Base-by-base conservation (phyloP, 768 basidiomycete genomes). In the Sarcodon aspratus region DNA sequence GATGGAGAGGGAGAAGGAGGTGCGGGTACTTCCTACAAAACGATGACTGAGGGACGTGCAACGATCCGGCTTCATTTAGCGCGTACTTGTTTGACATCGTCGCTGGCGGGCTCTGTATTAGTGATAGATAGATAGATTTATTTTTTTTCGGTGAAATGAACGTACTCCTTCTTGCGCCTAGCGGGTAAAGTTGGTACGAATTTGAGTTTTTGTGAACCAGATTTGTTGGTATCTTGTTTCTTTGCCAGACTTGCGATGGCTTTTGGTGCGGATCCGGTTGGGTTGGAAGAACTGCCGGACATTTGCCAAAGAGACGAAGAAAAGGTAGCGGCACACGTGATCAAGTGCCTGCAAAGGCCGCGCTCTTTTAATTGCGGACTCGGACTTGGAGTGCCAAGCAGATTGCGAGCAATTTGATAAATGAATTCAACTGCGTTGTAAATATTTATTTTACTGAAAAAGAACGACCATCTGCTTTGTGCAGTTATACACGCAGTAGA, bases 141-240 rank as follows among this genome's bases (percentile, higher is more conserved):
- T 52, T 48, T 50, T 31, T 32, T 18, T 15, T n/a, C 27, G 27
- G n/a, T n/a, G 36, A 40, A 38, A 60, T 63, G 58, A 54, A 74
- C 80, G 71, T 66, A 86, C 81, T 85, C 83, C 69, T 86, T 88
- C 69, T 82, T 85, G 54, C 86, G 75, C 55, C 84, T 69, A n/a
- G 74, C 62, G 11, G 85, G 85, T 47, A 89, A 70, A 6, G 81
- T 84, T 0, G 87, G 87, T 7, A 82, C 78, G 55, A 90, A 90
- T 61, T 85, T 88, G 64, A 88, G 75, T 61, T 79, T 89, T 58
- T 80, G 79, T 1, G 81, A 73, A 40, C 85, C 84, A 85, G 72
- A 12, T 85, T 88, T 45, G 82, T 77, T 64, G 87, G 84, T 43
- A 72, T 63, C 47, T 68, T 15, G 78, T 67, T 67, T 76, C 69